Evolutionary conservation across 257 asterid species (phyloP), one percentile per base, ranked within the genome.

Genomic region (Salvia hispanica): DNA sequence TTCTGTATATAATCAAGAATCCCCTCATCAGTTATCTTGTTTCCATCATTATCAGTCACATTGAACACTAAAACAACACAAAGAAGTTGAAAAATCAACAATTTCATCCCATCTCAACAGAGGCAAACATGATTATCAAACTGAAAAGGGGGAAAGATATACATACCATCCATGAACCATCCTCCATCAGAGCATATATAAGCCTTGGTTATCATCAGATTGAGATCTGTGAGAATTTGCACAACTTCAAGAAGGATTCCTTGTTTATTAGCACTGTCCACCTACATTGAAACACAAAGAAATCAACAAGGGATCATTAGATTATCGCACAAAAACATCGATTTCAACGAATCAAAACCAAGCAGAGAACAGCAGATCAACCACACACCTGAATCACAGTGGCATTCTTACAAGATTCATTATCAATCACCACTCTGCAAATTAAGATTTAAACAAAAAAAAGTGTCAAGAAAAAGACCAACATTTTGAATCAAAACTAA

Each of bases 131-230:
- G 63, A 14, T 55, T 67, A 43, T 36, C 0, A 55, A 15, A 71
- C 43, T 31, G 21, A 63, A 57, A 8, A 47, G 50, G 25, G 4
- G 44, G 64, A 31, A 21, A 62, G 77, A 31, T 50, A 36, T 11
- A 7, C 47, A 59, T 87, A 94, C 99, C 99, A 73, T 94, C 99
- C 99, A 94, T 94, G 69, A 91, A 94, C 99, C 99, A 94, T 67
- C 99, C 97, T 31, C 97, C 99, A 87, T 94, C 99, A 25, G 99
- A 94, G 78, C 86, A 81, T 4, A 94, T 94, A 57, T 91, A 91
- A 58, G 97, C 98, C 72, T 94, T 94, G 15, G 87, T 85, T 46
- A 94, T 80, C 61, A 83, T 45, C 12, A 94, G 85, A 77, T 89
- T 91, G 78, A 94, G 98, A 85, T 94, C 99, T 16, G 96, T 94